phyloP scores from a whole-genome alignment of 192 early-diverging fungal genomes.

The Coemansia sp. region DNA sequence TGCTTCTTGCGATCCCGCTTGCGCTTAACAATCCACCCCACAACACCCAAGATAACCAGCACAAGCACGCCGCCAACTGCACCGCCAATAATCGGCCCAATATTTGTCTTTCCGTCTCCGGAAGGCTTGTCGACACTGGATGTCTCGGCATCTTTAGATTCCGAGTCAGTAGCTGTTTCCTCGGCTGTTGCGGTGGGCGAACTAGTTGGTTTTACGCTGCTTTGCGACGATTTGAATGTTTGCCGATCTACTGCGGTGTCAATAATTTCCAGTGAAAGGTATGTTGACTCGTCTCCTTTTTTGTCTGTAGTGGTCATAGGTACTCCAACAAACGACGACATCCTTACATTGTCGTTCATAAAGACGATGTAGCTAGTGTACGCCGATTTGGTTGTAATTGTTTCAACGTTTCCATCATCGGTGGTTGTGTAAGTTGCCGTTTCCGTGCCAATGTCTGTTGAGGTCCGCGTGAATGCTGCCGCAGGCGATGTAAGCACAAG shows the following conservation, averaged over 20 bases:
- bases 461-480: constrained; percentile 26
- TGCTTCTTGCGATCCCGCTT: constrained; percentile 37
- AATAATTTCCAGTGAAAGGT: constrained; percentile 20
- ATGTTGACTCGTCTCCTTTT: constrained; percentile 21
- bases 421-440: constrained; percentile 10
- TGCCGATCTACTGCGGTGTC: background rate
- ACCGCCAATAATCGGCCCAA: constrained; percentile 37
- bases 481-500: constrained; percentile 4
- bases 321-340: constrained; percentile 38
- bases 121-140: background rate
- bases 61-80: constrained; percentile 25
- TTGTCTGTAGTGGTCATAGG: constrained; percentile 33
- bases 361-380: constrained; percentile 41
- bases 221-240: constrained; percentile 11
- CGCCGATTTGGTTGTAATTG: constrained; percentile 10
- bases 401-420: constrained; percentile 8
- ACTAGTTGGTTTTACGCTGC: background rate
- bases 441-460: constrained; percentile 19
- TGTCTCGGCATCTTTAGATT: background rate
- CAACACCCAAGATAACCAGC: constrained; percentile 19
- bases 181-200: background rate
- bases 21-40: constrained; percentile 35
- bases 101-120: constrained; percentile 11
- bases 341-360: constrained; percentile 33
- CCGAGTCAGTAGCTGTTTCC: background rate